Evolutionary conservation across 306 rosid genomes (phyloP).

Genomic region (Elaeagnus macrophylla): DNA sequence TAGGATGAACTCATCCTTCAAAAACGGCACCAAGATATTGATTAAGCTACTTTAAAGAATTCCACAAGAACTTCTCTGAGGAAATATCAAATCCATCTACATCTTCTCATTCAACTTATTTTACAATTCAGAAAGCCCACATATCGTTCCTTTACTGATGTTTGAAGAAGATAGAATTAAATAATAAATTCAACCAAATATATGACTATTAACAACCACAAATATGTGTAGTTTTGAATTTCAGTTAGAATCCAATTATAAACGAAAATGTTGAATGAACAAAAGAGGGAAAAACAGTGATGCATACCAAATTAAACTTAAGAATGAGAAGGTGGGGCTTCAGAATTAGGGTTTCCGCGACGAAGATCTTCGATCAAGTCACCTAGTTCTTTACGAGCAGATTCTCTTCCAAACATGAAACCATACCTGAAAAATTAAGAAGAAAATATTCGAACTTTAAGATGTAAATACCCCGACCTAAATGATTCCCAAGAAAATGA

Average conservation of each 20-base stretch:
- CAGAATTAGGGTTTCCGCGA: constrained; percentile 28
- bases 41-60: background rate
- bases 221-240: background rate
- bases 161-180: too few species aligned
- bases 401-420: constrained; percentile 92
- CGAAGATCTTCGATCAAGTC: constrained; percentile 67
- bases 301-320: constrained; percentile 20
- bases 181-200: too few species aligned
- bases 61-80: background rate
- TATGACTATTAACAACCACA: too few species aligned
- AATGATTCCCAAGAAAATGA: background rate
- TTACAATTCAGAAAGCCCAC: too few species aligned
- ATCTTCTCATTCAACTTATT: too few species aligned
- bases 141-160: too few species aligned
- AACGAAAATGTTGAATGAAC: background rate
- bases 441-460: background rate
- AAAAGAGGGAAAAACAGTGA: background rate
- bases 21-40: background rate
- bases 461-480: background rate
- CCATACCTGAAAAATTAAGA: constrained; percentile 49
- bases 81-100: background rate
- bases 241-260: background rate
- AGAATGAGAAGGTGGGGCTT: constrained; percentile 30
- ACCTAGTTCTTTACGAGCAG: constrained; percentile 86
- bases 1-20: background rate